Base-by-base conservation (phyloP, 2,329 filamentous ascomycete species). In the Colletotrichum echinochloae region DNA sequence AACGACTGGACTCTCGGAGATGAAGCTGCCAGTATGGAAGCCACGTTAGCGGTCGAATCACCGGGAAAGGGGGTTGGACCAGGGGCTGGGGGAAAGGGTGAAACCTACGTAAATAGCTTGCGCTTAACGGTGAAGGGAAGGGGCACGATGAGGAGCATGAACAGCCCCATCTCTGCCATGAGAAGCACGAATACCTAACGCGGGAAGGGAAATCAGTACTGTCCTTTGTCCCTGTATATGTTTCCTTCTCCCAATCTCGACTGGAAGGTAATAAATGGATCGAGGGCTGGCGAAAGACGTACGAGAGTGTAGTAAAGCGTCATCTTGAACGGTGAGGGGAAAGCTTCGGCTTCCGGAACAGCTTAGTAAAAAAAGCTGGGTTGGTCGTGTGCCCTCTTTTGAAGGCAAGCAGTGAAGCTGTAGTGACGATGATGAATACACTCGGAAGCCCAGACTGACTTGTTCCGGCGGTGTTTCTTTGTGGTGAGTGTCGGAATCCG, bases 51-150 rank as follows among this genome's bases (percentile, higher is more conserved):
- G 20, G 28, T 18, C 57, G 54, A 68, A 52, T 65, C 8, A 20
- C n/a, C 8, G n/a, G 41, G 30, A 30, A 4, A 12, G 41, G 23
- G 59, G 48, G 18, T 46, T 33, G 35, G 1, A 12, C 28, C 30
- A 18, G 5, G 20, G 26, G 30, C 3, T 16, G 18, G 16, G 30
- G 20, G 59, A 46, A 48, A 16, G 63, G 60, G 35, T 28, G 28
- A 59, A 41, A 82, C 87, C 61, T 83, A 90, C 87, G 86, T 89
- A 80, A 98, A 97, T 79, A 98, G 90, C 85, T 90, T 94, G 79
- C 94, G 91, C 83, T 94, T 94, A 81, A 93, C 83, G 74, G 88
- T 90, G 85, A 97, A 98, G 55, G 96, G 96, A 77, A 98, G 88
- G 30, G 96, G 96, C 66, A 99, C 81, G 83, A 95, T 90, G 77